A percentile compares a stretch with the other conserved stretches of the same genome.
These are phyloP conservation scores for Solanum pinnatisectum DNA, from an alignment of 257 asterid species.

Conservation along the genomic window DNA sequence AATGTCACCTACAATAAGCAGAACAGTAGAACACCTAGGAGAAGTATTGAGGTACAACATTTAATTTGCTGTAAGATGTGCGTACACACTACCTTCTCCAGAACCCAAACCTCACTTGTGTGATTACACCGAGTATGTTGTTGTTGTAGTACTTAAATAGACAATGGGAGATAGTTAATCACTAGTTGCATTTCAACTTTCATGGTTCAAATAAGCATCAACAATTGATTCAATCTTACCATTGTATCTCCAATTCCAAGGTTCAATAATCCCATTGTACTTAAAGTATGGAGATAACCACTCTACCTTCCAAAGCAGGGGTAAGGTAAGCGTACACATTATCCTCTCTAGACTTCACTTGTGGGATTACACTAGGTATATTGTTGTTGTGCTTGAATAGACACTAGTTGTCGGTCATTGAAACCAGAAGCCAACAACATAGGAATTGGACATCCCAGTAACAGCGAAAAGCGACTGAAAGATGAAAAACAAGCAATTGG, in stretches of 20 bases:
- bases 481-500: no score
- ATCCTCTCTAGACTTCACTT: neutral
- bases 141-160: slow-evolving; percentile 18
- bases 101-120: no score
- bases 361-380: no score
- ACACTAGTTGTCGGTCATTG: neutral
- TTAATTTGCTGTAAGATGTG: neutral
- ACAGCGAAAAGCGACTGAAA: neutral
- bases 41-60: neutral
- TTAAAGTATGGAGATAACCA: no score
- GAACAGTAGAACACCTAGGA: neutral
- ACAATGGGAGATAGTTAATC: no score
- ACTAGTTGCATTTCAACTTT: no score
- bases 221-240: neutral
- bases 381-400: no score
- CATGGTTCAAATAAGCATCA: neutral
- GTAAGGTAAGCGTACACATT: no score
- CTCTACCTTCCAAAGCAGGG: no score
- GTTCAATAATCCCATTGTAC: neutral
- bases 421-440: neutral
- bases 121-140: neutral
- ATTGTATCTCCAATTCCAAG: neutral
- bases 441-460: neutral
- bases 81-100: no score
- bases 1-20: neutral